phyloP scores from a whole-genome alignment of 768 basidiomycete genomes.

The Xerocomellus dryophilus region DNA sequence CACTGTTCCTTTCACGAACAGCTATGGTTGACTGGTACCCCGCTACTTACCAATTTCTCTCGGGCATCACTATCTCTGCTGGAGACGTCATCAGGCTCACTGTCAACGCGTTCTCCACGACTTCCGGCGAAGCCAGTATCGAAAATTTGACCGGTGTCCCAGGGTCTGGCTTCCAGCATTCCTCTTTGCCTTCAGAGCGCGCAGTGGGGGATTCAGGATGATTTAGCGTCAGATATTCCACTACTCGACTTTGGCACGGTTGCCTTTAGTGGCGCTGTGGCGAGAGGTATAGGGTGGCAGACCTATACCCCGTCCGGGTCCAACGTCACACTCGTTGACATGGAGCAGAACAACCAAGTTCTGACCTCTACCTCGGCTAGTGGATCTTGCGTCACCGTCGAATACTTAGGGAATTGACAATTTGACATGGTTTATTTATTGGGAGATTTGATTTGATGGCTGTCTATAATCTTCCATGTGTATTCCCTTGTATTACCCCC shows the following conservation, averaged over 20 bases:
- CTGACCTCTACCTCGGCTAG: neutral
- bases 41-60: neutral
- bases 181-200: slow-evolving; percentile 3
- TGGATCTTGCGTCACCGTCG: neutral
- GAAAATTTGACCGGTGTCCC: neutral
- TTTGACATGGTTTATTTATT: no score
- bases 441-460: no score
- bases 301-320: neutral
- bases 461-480: no score
- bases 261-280: slow-evolving; percentile 1
- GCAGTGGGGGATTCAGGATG: slow-evolving; percentile 10
- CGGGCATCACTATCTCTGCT: neutral
- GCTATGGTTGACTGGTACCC: no score
- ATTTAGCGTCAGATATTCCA: neutral
- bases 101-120: neutral
- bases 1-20: neutral
- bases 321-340: neutral
- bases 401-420: neutral
- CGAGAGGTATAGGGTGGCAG: neutral
- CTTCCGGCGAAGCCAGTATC: neutral
- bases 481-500: no score
- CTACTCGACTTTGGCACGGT: slow-evolving; percentile 7
- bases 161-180: neutral
- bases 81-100: slow-evolving; percentile 7
- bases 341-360: neutral